A percentile compares a stretch with the other conserved stretches of the same genome.
These are phyloP conservation scores for Aegle marmelos DNA, from an alignment of 345 rosid genomes.

Conservation along the genomic window DNA sequence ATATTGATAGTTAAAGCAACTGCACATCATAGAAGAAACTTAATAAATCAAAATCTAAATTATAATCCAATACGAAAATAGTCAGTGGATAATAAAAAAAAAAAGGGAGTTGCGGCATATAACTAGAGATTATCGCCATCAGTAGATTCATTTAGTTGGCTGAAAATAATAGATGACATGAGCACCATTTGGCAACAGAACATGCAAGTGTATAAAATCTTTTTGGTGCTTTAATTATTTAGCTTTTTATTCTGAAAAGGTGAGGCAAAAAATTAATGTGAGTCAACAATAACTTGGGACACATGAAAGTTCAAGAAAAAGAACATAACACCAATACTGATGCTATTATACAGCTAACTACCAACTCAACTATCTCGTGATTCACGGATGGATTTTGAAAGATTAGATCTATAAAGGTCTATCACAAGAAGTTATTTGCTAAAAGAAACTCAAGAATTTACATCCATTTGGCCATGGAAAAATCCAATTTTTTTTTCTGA, in stretches of 20 bases:
- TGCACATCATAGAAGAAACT: conserved; percentile 10
- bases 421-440: conserved; percentile 14
- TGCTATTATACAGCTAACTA: conserved; percentile 36
- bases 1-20: conserved; percentile 7
- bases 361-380: conserved; percentile 46
- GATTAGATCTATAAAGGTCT: conserved; percentile 23
- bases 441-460: neutral
- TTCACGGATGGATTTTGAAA: conserved; percentile 40
- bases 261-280: conserved; percentile 7
- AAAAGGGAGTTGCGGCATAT: neutral
- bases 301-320: conserved; percentile 36
- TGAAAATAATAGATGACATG: conserved; percentile 10
- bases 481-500: neutral
- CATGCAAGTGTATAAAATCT: conserved; percentile 7
- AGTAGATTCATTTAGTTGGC: neutral
- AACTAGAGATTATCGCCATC: neutral
- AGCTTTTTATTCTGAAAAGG: conserved; percentile 19
- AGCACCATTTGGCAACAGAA: conserved; percentile 25
- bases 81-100: neutral
- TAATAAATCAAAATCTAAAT: conserved; percentile 5
- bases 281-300: conserved; percentile 23
- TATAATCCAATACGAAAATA: neutral
- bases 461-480: neutral
- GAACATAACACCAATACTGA: conserved; percentile 11
- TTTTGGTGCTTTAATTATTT: conserved; percentile 19